A percentile compares a stretch with the other conserved stretches of the same genome.
phyloP scores from a whole-genome alignment of 1,284 basidiomycete genomes.

The Ustilago loliicola region DNA sequence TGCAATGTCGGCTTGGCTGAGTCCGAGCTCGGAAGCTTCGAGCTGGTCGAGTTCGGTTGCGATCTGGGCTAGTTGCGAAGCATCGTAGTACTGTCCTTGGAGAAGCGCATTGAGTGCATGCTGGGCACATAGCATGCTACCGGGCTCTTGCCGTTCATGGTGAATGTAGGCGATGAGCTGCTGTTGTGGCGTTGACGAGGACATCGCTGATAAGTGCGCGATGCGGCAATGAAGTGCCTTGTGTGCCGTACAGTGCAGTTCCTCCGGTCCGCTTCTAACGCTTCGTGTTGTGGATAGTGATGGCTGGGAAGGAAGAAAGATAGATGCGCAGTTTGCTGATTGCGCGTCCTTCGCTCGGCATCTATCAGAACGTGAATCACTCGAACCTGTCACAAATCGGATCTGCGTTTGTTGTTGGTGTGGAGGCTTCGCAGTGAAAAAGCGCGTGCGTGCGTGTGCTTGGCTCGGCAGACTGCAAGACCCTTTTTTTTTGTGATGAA shows the following conservation, averaged over 20 bases:
- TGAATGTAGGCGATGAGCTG: constrained; percentile 59
- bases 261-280: neutral
- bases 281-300: neutral
- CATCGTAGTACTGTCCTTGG: constrained; percentile 67
- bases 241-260: neutral
- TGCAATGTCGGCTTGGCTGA: constrained; percentile 43
- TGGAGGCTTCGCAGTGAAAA: constrained; percentile 16
- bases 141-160: constrained; percentile 64
- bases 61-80: constrained; percentile 63
- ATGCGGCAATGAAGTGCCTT: neutral
- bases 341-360: constrained; percentile 15
- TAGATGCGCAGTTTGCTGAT: constrained; percentile 2
- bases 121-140: constrained; percentile 69
- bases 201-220: constrained; percentile 17
- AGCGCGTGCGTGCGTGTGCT: constrained; percentile 2
- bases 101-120: constrained; percentile 66
- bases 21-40: constrained; percentile 54
- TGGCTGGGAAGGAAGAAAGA: neutral
- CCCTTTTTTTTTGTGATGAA: constrained; percentile 12
- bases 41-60: constrained; percentile 54
- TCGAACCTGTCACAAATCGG: neutral
- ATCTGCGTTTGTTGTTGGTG: constrained; percentile 8
- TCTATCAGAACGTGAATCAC: constrained; percentile 7
- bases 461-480: constrained; percentile 6
- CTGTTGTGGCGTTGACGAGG: constrained; percentile 49